Conservation (phyloP, 108 stramenopile genomes). For the Nitzschia putrida region DNA sequence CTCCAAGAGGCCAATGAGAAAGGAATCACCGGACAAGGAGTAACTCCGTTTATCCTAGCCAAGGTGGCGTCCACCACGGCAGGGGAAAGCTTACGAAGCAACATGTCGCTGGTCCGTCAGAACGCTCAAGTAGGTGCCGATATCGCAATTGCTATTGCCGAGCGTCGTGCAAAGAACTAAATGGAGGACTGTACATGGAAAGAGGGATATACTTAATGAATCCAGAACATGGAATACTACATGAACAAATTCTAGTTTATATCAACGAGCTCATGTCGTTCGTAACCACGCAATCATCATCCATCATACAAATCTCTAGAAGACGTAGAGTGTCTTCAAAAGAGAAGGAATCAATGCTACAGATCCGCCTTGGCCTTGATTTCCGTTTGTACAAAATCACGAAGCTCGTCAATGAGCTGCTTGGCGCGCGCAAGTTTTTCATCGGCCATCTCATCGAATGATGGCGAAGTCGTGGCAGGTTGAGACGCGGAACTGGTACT, state of each 20-base stretch:
- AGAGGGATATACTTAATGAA: not conserved
- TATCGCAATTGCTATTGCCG: slow-evolving; percentile 81
- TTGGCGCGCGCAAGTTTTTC: not conserved
- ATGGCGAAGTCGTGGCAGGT: not conserved
- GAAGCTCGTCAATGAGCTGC: slow-evolving; percentile 1
- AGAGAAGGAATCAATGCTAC: not conserved
- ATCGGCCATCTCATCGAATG: not conserved
- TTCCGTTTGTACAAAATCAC: slow-evolving; percentile 4
- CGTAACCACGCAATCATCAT: not conserved
- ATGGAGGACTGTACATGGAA: too few species aligned
- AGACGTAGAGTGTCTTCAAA: not conserved
- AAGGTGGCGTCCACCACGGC: slow-evolving; percentile 73
- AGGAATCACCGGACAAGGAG: slow-evolving; percentile 79
- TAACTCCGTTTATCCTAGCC: slow-evolving; percentile 93
- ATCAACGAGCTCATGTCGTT: not conserved
- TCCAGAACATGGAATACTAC: not conserved
- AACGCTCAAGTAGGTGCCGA: slow-evolving; percentile 90
- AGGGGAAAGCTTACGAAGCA: slow-evolving; percentile 82
- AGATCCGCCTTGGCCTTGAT: not conserved
- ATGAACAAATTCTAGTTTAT: not conserved
- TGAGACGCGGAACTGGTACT: too few species aligned
- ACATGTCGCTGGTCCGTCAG: slow-evolving; percentile 89
- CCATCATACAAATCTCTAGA: not conserved
- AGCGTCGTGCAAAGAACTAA: not conserved
- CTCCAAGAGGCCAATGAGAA: slow-evolving; percentile 61